Percentiles rank a stretch among this genome's conserved stretches.
phyloP scores from a whole-genome alignment of 257 asterid genomes.

The Dorcoceras hygrometricum region DNA sequence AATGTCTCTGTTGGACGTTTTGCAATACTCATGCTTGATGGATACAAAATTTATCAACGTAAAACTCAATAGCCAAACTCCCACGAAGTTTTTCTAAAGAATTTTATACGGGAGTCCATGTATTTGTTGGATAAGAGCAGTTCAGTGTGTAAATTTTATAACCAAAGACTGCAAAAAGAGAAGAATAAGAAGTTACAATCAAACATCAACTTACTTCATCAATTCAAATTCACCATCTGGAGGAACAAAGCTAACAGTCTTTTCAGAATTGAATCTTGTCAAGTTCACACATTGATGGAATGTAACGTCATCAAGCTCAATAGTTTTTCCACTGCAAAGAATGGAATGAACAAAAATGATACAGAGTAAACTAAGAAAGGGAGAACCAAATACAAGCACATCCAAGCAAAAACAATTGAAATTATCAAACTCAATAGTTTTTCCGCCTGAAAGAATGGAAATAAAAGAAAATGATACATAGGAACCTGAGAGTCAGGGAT shows the following conservation, averaged over 20 bases:
- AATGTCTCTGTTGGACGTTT: neutral
- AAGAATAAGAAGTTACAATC: constrained; percentile 2
- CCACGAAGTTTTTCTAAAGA: neutral
- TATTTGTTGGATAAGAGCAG: neutral
- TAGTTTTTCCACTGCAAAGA: constrained; percentile 88
- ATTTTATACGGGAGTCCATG: neutral
- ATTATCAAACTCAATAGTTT: constrained; percentile 97
- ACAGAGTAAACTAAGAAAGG: constrained; percentile 10
- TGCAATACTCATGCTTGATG: neutral
- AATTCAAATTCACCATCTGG: constrained; percentile 99
- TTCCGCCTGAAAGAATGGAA: constrained; percentile 66
- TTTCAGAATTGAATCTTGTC: constrained; percentile 97
- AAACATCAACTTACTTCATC: constrained; percentile 82
- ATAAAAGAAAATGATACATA: constrained; percentile 19
- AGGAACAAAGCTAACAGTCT: constrained; percentile 98
- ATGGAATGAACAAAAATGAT: constrained; percentile 23
- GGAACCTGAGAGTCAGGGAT: constrained; percentile 9
- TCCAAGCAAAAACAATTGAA: constrained; percentile 7
- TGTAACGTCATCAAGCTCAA: constrained; percentile 99
- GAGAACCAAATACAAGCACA: constrained; percentile 20
- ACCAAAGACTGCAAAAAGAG: constrained; percentile 8
- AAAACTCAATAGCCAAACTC: neutral
- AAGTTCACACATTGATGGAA: constrained; percentile 99
- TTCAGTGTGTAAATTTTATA: neutral
- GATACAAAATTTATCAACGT: neutral